phyloP scores from a whole-genome alignment of 2,329 filamentous ascomycete species.

The Teratosphaeria zuluensis region DNA sequence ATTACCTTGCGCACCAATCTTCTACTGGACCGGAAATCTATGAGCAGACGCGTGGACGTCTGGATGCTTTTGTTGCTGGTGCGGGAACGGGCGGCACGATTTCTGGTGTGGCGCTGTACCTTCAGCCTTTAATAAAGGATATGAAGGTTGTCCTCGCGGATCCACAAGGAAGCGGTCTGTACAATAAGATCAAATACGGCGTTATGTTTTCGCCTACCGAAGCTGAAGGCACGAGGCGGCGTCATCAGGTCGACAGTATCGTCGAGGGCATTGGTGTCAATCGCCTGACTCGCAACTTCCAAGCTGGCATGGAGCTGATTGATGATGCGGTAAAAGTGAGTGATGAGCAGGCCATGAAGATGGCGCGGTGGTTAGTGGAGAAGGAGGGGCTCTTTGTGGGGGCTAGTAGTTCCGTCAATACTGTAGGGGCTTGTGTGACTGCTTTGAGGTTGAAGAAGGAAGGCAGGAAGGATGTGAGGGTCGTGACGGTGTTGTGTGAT shows the following conservation, averaged over 20 bases:
- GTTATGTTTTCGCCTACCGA: conserved; percentile 93
- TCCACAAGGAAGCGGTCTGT: conserved; percentile 86
- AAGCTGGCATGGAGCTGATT: conserved; percentile 73
- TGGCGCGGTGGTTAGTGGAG: conserved; percentile 96
- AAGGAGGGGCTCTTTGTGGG: conserved; percentile 91
- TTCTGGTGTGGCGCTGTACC: conserved; percentile 69
- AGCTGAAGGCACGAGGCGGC: conserved; percentile 76
- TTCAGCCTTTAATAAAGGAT: conserved; percentile 62
- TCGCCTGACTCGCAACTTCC: conserved; percentile 86
- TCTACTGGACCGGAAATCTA: conserved; percentile 87
- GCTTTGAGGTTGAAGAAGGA: conserved; percentile 46
- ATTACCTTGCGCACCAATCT: conserved; percentile 74
- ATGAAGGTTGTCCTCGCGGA: conserved; percentile 76
- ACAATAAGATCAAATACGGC: conserved; percentile 82
- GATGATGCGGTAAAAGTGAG: conserved; percentile 84
- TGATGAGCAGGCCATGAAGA: conserved; percentile 78
- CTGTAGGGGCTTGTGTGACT: conserved; percentile 64
- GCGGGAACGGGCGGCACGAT: conserved; percentile 93
- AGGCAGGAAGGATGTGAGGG: conserved; percentile 38
- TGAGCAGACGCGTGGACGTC: conserved; percentile 58
- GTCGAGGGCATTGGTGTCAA: conserved; percentile 96
- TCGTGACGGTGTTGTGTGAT: conserved; percentile 82
- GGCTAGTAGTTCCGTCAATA: conserved; percentile 94
- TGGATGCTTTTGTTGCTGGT: conserved; percentile 87
- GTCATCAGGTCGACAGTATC: conserved; percentile 88